Evolutionary conservation across 2,329 filamentous ascomycete species (phyloP), one percentile per base, ranked within the genome.

Genomic region (Ceratocystis alfenasii): DNA sequence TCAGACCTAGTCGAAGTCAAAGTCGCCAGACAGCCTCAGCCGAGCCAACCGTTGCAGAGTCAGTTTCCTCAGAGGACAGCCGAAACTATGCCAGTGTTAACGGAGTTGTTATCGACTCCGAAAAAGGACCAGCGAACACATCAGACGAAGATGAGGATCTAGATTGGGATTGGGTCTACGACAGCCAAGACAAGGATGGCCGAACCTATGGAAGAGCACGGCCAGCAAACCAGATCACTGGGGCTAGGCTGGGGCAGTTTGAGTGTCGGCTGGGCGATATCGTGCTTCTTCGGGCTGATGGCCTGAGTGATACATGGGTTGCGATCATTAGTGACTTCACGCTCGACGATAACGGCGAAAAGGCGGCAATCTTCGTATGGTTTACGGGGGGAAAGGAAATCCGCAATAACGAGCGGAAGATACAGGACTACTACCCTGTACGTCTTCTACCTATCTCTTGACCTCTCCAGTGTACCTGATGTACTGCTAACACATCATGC

Each of bases 301-400:
- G 89, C 3, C 83, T 84, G 50, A 90, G 90, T 69, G 90, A 95
- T 71, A 88, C 91, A 10, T 99, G 94, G 92, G 88, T 95, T 2
- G 94, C 90, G 44, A 85, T 99, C 68, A 87, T 96, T 64, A 88
- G 87, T 71, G 86, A 89, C 55, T 96, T 99, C 70, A 74, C 86
- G 48, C 86, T 93, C 59, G 83, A 86, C 41, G 86, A 89, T 22
- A 86, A 88, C 12, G 86, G 85, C 2, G 83, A 88, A 55, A 96
- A 90, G 79, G 85, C 87, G 30, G 93, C 89, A 65, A 88, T 87
- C 69, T 94, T 99, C 72, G 87, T 96, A 81, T 99, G 94, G 94
- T 96, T 99, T 73, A 91, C 89, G 0, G 90, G 89, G 0, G 89
- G 95, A 71, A 89, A 88, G 72, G 93, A 97, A 76, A 90, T 96